Conservation (phyloP, 2,329 filamentous ascomycete species). For the Fusarium brachygibbosum region DNA sequence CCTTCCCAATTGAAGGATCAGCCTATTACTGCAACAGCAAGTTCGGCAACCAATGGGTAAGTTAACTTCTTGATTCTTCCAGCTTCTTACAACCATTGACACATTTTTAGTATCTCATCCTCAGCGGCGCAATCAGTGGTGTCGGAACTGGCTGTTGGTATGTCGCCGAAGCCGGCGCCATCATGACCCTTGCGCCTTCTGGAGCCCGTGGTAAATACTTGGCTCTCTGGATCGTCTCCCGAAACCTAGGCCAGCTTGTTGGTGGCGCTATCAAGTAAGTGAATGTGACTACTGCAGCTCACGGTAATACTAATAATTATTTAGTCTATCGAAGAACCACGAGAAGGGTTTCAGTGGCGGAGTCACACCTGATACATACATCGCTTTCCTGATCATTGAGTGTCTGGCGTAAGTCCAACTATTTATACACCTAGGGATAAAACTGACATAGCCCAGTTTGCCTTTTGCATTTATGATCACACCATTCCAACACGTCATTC, state of each 20-base stretch:
- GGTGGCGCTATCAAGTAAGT: constrained; percentile 20
- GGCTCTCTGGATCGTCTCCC: constrained; percentile 14
- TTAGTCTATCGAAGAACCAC: constrained; percentile 16
- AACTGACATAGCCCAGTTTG: not conserved
- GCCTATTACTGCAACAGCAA: constrained; percentile 27
- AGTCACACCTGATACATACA: constrained; percentile 17
- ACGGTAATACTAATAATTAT: not conserved
- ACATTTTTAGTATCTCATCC: constrained; percentile 2
- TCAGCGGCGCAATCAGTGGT: constrained; percentile 4
- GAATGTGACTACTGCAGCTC: accelerated
- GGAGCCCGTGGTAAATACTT: constrained; percentile 62
- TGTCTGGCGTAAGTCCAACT: not conserved
- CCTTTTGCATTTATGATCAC: constrained; percentile 23
- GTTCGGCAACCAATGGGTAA: constrained; percentile 17
- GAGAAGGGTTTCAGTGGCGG: constrained; percentile 16
- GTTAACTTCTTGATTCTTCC: accelerated
- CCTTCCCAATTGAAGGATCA: constrained; percentile 1
- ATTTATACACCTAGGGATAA: accelerated
- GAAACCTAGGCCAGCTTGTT: constrained; percentile 18
- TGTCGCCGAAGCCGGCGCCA: constrained; percentile 62
- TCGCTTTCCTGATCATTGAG: constrained; percentile 21
- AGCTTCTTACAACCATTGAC: accelerated
- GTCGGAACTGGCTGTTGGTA: constrained; percentile 62
- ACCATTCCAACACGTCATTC: constrained; percentile 11
- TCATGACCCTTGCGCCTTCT: constrained; percentile 63